Conservation (phyloP, 306 rosid genomes). For the Casuarina cunninghamiana region DNA sequence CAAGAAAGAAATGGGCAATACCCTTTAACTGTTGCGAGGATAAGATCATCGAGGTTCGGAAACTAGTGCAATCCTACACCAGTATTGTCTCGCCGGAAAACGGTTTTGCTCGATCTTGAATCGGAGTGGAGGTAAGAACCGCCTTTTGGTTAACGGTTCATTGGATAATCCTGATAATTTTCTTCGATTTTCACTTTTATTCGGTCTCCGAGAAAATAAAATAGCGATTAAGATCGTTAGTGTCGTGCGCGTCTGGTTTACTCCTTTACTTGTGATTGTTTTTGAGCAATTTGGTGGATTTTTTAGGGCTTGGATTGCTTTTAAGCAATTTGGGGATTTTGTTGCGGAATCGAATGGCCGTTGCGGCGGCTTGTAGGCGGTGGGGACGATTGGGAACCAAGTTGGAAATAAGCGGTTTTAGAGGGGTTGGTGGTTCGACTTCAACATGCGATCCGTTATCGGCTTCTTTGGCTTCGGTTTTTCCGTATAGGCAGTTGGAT, state of each 20-base stretch:
- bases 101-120: neutral
- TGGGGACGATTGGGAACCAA: conserved; percentile 36
- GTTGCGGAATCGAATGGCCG: conserved; percentile 61
- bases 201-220: conserved; percentile 1
- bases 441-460: conserved; percentile 31
- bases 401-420: conserved; percentile 41
- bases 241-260: neutral
- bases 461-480: conserved; percentile 33
- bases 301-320: conserved; percentile 10
- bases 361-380: conserved; percentile 61
- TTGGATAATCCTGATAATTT: neutral
- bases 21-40: neutral
- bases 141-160: conserved; percentile 8
- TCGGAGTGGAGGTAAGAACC: conserved; percentile 16
- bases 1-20: neutral
- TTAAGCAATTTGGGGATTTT: conserved; percentile 3
- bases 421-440: conserved; percentile 42
- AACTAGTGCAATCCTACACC: neutral
- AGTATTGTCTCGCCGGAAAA: neutral
- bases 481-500: conserved; percentile 33
- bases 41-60: neutral
- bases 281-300: neutral
- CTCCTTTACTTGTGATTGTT: neutral
- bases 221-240: neutral
- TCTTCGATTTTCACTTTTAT: neutral